phyloP scores from a whole-genome alignment of 2,329 filamentous ascomycete species.

The Hymenoscyphus fructigenus region DNA sequence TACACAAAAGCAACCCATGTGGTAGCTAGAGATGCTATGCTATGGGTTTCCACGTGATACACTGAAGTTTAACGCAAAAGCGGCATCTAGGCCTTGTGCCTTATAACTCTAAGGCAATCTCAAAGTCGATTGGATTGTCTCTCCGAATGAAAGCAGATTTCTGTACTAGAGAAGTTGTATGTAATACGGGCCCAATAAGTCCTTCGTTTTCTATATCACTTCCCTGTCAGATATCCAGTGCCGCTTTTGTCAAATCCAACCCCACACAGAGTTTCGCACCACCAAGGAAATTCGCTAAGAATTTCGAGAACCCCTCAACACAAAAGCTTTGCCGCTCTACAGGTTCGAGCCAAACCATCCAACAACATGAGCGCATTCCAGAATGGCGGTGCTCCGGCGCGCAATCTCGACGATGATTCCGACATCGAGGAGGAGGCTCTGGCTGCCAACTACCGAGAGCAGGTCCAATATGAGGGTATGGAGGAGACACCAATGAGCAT shows the following conservation, averaged over 20 bases:
- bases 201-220: no score
- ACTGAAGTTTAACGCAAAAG: no score
- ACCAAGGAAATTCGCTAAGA: conserved; percentile 3
- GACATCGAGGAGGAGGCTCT: conserved; percentile 96
- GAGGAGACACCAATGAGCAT: conserved; percentile 75
- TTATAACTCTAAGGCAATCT: no score
- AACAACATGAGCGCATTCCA: conserved; percentile 58
- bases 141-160: no score
- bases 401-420: conserved; percentile 74
- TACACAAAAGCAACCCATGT: no score
- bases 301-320: not conserved
- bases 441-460: conserved; percentile 93
- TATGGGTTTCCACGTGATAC: no score
- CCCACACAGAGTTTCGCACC: conserved; percentile 1
- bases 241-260: not conserved
- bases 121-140: no score
- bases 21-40: no score
- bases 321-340: not conserved
- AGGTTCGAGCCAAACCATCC: conserved; percentile 9
- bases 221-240: not conserved
- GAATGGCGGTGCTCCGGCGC: conserved; percentile 59
- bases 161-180: no score
- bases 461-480: conserved; percentile 89
- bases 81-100: no score
- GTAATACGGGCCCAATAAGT: no score